These are phyloP conservation scores for Epithemia pelagica DNA, from an alignment of 108 stramenopile species.

Conservation along the genomic window DNA sequence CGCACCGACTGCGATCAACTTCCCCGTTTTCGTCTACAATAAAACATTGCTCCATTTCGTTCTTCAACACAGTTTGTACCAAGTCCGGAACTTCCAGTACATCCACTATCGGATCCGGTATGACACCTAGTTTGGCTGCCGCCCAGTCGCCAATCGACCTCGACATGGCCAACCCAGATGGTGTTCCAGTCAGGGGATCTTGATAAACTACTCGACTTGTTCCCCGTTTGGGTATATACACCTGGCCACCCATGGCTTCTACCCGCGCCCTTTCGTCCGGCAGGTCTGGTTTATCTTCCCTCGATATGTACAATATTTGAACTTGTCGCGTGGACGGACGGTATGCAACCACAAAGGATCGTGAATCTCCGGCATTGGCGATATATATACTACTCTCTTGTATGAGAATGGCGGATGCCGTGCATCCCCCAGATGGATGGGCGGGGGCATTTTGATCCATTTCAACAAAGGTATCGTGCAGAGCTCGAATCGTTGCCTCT, in stretches of 20 bases:
- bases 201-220: slow-evolving; percentile 40
- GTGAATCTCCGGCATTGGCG: slow-evolving; percentile 79
- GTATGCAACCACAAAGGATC: slow-evolving; percentile 66
- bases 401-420: slow-evolving; percentile 61
- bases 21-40: neutral
- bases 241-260: slow-evolving; percentile 62
- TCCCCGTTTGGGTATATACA: slow-evolving; percentile 55
- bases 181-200: slow-evolving; percentile 62
- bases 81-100: slow-evolving; percentile 39
- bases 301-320: slow-evolving; percentile 58
- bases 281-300: slow-evolving; percentile 70
- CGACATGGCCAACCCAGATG: slow-evolving; percentile 81
- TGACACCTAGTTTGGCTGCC: slow-evolving; percentile 57
- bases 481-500: slow-evolving; percentile 24
- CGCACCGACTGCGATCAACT: neutral
- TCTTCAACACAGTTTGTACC: slow-evolving; percentile 14
- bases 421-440: slow-evolving; percentile 53
- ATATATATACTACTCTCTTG: slow-evolving; percentile 54
- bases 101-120: slow-evolving; percentile 74
- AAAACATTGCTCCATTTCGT: neutral
- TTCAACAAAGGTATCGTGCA: slow-evolving; percentile 65
- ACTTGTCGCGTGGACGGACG: slow-evolving; percentile 13
- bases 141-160: slow-evolving; percentile 76
- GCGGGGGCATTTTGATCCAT: slow-evolving; percentile 63
- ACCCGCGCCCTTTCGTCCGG: slow-evolving; percentile 61